Evolutionary conservation across 2,329 filamentous ascomycete genomes (phyloP).

Genomic region (Helotiales sp.): DNA sequence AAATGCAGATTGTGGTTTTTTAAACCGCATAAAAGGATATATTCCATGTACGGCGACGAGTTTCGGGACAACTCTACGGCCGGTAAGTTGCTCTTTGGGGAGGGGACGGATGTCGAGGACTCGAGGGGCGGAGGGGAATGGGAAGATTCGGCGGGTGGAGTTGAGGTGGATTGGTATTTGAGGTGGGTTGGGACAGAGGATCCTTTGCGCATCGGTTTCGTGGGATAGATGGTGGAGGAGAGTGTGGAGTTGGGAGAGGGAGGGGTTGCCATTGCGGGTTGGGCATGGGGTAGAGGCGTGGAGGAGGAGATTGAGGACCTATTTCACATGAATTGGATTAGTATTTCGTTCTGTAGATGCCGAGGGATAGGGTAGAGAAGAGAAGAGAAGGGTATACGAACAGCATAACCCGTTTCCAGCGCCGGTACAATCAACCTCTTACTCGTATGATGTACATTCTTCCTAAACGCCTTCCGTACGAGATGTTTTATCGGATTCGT

Average conservation of each 20-base stretch:
- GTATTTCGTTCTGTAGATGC: not conserved
- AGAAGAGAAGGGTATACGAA: constrained; percentile 28
- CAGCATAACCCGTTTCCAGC: constrained; percentile 69
- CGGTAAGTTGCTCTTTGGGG: constrained; percentile 49
- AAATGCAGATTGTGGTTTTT: constrained; percentile 62
- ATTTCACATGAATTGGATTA: not conserved
- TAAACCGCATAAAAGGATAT: constrained; percentile 65
- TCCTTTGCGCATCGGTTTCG: not conserved
- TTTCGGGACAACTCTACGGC: constrained; percentile 57
- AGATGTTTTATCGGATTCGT: constrained; percentile 53
- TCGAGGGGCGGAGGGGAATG: constrained; percentile 39
- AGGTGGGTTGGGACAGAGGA: constrained; percentile 3
- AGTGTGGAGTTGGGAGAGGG: constrained; percentile 32
- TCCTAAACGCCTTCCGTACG: constrained; percentile 61
- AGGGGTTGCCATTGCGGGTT: not conserved
- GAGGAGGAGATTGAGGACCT: constrained; percentile 33
- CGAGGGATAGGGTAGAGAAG: not conserved
- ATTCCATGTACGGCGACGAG: constrained; percentile 53
- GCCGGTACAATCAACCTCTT: constrained; percentile 59
- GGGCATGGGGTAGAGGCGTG: constrained; percentile 24
- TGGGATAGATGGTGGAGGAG: constrained; percentile 32
- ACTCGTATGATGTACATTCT: constrained; percentile 59
- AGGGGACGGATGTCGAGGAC: constrained; percentile 52
- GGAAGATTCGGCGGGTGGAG: constrained; percentile 20
- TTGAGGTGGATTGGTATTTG: constrained; percentile 7